Evolutionary conservation across 768 basidiomycete species (phyloP), one percentile per base, ranked within the genome.

Genomic region (Trametes maxima): DNA sequence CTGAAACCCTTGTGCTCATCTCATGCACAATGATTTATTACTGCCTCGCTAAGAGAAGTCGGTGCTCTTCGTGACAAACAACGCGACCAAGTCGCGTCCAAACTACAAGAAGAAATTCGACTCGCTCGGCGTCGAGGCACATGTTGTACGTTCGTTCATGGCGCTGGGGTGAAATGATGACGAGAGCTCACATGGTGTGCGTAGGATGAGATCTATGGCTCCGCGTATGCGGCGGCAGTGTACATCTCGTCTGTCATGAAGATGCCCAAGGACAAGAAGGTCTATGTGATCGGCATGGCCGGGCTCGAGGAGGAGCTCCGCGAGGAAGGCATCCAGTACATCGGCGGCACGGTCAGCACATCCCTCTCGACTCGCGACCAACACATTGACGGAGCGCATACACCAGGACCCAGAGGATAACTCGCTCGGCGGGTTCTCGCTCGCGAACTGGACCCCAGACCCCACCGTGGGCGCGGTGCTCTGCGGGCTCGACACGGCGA

Each of bases 141-240:
- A 87, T 70, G 88, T 90, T 69, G 96, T 97, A 75, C 75, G 91
- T 77, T 44, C 14, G 16, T 28, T 40, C 43, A 11, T 35, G 4
- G 8, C 28, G 28, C 28, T 33, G 4, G 28, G 8, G 47, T 8
- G 42, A 4, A 45, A 12, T 17, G 40, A 7, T 8, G 7, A 37
- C 4, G 44, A 8, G 35, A 19, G 8, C 19, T 22, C 8, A n/a
- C 39, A 25, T 10, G 6, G 17, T 2, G 14, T 11, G 25, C 21
- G 42, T 65, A 98, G 96, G 92, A 97, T 62, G 97, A 98, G 72
- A 93, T 98, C 55, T 98, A 93, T 67, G 94, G 95, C 53, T 98
- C 96, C 6, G 96, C 95, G 2, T 98, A 91, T 65, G 89, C 89
- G 0, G 78, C 90, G 13, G 90, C 89, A 0, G 86, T 89, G 37